A percentile compares a stretch with the other conserved stretches of the same genome.
Conservation (phyloP, 2,329 filamentous ascomycete genomes). For the Rachicladosporium sp. region DNA sequence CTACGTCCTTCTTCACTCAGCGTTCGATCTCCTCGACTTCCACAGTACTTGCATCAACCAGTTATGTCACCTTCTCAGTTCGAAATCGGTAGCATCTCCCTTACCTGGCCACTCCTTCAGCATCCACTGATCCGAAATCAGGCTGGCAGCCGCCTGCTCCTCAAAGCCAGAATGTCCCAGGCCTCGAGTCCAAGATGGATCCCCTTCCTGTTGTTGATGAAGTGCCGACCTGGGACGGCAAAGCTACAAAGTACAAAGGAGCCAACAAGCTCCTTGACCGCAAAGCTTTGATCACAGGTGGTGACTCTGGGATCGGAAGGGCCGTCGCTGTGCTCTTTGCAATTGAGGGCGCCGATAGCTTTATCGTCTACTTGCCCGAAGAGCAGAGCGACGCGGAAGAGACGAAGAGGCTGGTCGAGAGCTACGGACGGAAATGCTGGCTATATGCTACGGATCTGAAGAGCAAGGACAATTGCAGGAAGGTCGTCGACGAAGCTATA, state of each 20-base stretch:
- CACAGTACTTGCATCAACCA: too few relatives aligned
- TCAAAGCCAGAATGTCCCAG: constrained; percentile 41
- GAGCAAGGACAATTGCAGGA: constrained; percentile 55
- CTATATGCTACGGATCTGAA: constrained; percentile 53
- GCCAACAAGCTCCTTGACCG: constrained; percentile 65
- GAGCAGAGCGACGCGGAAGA: constrained; percentile 67
- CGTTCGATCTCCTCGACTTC: too few relatives aligned
- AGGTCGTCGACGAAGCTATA: constrained; percentile 54
- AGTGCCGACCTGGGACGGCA: constrained; percentile 55
- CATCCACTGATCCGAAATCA: not conserved
- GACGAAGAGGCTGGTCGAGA: constrained; percentile 58
- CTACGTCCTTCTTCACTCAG: too few relatives aligned
- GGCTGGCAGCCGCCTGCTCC: constrained; percentile 6
- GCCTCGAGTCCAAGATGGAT: constrained; percentile 44
- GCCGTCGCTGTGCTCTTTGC: constrained; percentile 66
- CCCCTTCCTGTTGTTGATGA: constrained; percentile 50
- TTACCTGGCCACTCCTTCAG: too few relatives aligned
- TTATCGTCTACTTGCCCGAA: constrained; percentile 62
- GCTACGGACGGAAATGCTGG: constrained; percentile 53
- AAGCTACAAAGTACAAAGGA: constrained; percentile 58
- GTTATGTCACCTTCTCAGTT: too few relatives aligned
- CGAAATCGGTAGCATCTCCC: too few relatives aligned
- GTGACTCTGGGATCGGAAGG: constrained; percentile 68
- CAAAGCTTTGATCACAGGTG: constrained; percentile 68
- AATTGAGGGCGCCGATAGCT: constrained; percentile 63